Conservation (phyloP, 2,329 filamentous ascomycete species). For the Alternaria sp. region DNA sequence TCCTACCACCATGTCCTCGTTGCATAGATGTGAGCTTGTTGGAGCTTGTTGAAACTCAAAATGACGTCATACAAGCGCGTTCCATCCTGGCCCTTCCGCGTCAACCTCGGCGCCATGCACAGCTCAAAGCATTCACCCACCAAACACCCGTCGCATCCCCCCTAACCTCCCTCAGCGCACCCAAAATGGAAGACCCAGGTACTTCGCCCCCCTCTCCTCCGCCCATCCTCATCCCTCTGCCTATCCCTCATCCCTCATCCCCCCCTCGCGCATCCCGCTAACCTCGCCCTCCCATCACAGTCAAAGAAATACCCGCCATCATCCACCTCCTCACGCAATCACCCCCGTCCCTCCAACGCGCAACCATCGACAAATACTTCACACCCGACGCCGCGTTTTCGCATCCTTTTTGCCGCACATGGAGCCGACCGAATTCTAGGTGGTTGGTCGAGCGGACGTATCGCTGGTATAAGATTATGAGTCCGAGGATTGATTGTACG, state of each 20-base stretch:
- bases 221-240: too few relatives aligned
- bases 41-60: neutral
- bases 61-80: constrained; percentile 21
- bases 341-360: constrained; percentile 68
- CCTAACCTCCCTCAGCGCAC: neutral
- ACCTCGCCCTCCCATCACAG: constrained; percentile 28
- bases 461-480: constrained; percentile 77
- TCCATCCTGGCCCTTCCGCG: neutral
- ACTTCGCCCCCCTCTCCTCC: neutral
- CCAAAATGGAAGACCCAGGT: constrained; percentile 40
- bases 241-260: too few relatives aligned
- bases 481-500: constrained; percentile 71
- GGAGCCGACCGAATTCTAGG: constrained; percentile 66
- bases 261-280: neutral
- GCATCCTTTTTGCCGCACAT: constrained; percentile 79
- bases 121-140: neutral
- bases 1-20: neutral
- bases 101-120: neutral
- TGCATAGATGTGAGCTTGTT: neutral
- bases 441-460: constrained; percentile 74
- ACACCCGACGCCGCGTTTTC: constrained; percentile 73
- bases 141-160: neutral
- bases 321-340: constrained; percentile 74
- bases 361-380: constrained; percentile 75
- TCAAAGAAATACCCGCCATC: constrained; percentile 67